A percentile compares a stretch with the other conserved stretches of the same genome.
Conservation (phyloP, 2,329 filamentous ascomycete species). For the Clonostachys rosea region DNA sequence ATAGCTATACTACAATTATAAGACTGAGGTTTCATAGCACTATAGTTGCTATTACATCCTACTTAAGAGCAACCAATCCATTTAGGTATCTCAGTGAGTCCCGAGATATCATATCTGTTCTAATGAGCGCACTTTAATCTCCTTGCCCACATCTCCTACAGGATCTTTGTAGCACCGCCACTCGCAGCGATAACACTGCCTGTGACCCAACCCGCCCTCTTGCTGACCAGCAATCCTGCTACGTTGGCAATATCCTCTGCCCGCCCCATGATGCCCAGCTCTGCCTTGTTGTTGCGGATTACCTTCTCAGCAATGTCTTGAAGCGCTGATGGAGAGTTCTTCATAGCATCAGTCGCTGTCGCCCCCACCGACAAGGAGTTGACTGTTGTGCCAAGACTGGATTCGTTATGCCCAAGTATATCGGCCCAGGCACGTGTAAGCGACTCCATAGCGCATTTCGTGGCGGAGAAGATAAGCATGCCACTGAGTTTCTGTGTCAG, state of each 20-base stretch:
- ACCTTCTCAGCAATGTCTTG: too few relatives aligned
- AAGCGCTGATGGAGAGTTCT: conserved; percentile 20
- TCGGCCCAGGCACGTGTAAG: conserved; percentile 27
- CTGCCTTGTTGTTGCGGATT: too few relatives aligned
- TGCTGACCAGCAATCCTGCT: conserved; percentile 21
- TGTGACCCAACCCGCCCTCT: conserved; percentile 26
- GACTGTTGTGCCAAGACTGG: conserved; percentile 26
- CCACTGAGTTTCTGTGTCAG: background rate
- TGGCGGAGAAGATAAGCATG: conserved; percentile 24
- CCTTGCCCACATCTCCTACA: conserved; percentile 3
- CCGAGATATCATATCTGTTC: too few relatives aligned
- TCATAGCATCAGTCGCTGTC: conserved; percentile 24
- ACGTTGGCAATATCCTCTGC: conserved; percentile 27
- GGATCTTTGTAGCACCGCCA: conserved; percentile 25
- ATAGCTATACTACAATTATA: too few relatives aligned
- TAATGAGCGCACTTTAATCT: background rate
- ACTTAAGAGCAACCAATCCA: too few relatives aligned
- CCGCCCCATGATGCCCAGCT: conserved; percentile 13
- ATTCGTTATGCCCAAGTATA: conserved; percentile 24
- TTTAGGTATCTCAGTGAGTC: too few relatives aligned
- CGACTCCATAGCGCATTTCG: conserved; percentile 25
- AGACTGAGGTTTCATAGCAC: too few relatives aligned
- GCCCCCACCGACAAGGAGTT: conserved; percentile 22
- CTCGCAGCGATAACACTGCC: conserved; percentile 25
- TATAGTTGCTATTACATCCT: too few relatives aligned